These are phyloP conservation scores for Xanthoparmelia taractica DNA, from an alignment of 495 filamentous ascomycete genomes.

Conservation along the genomic window DNA sequence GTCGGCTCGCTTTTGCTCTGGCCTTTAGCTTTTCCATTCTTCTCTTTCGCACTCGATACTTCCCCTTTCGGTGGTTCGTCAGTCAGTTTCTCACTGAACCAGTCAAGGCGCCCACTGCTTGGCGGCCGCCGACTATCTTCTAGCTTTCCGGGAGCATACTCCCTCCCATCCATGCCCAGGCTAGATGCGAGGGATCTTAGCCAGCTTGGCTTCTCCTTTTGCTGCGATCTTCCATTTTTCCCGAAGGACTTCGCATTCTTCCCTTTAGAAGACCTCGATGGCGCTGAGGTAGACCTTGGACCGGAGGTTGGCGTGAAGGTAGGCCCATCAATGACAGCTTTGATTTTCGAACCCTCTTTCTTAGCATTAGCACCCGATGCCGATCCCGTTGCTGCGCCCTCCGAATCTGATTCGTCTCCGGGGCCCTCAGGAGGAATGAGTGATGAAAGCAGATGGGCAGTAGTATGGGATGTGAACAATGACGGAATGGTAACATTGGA, in stretches of 20 bases:
- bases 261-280: constrained; percentile 24
- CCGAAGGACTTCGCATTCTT: constrained; percentile 17
- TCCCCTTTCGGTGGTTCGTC: constrained; percentile 43
- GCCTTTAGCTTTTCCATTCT: constrained; percentile 23
- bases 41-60: constrained; percentile 12
- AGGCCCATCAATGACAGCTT: constrained; percentile 11
- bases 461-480: constrained; percentile 90
- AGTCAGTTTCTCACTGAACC: constrained; percentile 62
- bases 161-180: constrained; percentile 43
- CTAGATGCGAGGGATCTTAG: constrained; percentile 48
- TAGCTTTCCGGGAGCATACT: constrained; percentile 23
- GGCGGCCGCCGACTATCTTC: constrained; percentile 62
- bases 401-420: constrained; percentile 37
- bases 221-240: constrained; percentile 7
- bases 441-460: constrained; percentile 86
- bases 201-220: constrained; percentile 41
- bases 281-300: constrained; percentile 26
- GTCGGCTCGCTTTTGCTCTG: constrained; percentile 14
- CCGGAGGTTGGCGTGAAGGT: constrained; percentile 21
- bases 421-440: constrained; percentile 66
- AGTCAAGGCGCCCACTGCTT: constrained; percentile 76
- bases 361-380: constrained; percentile 3
- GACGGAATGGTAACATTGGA: constrained; percentile 91
- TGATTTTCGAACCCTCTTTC: constrained; percentile 5
- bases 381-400: constrained; percentile 2